Conservation (phyloP, 306 rosid genomes). For the Spatholobus suberectus region DNA sequence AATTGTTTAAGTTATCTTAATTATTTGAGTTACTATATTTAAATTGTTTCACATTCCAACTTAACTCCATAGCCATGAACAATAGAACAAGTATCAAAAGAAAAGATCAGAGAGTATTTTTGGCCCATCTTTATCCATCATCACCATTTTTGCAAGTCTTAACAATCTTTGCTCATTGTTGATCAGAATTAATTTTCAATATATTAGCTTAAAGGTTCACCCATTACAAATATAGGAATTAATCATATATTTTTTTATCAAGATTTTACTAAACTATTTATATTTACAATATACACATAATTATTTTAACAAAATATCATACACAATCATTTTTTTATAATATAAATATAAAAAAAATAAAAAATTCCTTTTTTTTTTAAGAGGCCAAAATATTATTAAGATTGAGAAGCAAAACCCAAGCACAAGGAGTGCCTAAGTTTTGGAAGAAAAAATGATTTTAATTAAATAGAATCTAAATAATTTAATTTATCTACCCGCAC, state of each 20-base stretch:
- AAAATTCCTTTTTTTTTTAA: no score
- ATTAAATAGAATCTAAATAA: background rate
- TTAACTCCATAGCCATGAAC: background rate
- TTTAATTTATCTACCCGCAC: background rate
- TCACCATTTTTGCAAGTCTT: no score
- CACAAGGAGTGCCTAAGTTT: no score
- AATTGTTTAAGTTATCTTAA: background rate
- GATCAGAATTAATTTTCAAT: background rate
- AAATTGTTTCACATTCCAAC: background rate
- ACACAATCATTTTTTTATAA: background rate
- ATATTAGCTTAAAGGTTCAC: background rate
- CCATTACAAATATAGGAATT: background rate
- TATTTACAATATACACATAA: background rate
- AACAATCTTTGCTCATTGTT: background rate
- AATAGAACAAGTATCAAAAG: background rate
- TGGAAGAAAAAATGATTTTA: no score
- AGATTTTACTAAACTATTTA: background rate
- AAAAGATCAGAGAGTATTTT: background rate
- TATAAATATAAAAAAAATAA: background rate
- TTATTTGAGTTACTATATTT: background rate
- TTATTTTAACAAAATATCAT: background rate
- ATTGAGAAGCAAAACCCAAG: no score
- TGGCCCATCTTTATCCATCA: no score
- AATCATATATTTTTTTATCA: background rate
- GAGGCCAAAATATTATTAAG: no score